Conservation (phyloP, 2,329 filamentous ascomycete genomes). For the Coleophoma crateriformis region DNA sequence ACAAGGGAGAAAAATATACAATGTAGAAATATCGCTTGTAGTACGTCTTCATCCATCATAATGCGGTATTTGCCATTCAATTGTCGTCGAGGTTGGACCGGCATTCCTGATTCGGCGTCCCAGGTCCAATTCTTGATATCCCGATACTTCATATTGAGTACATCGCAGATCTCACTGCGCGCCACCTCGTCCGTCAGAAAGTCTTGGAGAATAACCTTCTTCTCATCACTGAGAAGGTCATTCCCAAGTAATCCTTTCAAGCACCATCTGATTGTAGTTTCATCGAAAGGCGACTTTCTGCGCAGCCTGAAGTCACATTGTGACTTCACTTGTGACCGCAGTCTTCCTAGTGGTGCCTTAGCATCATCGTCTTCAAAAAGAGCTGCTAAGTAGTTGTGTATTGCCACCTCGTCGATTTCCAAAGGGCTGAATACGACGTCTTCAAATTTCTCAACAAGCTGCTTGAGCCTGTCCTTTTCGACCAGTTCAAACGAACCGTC, state of each 20-base stretch:
- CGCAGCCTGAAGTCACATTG: neutral
- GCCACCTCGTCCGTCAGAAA: slow-evolving; percentile 40
- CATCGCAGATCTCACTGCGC: slow-evolving; percentile 45
- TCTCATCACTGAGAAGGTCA: slow-evolving; percentile 44
- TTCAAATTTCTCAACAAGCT: slow-evolving; percentile 52
- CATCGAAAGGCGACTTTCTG: slow-evolving; percentile 26
- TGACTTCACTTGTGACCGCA: slow-evolving; percentile 30
- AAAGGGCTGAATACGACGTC: slow-evolving; percentile 41
- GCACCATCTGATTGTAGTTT: slow-evolving; percentile 32
- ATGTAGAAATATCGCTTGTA: slow-evolving; percentile 46
- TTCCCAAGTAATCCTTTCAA: slow-evolving; percentile 40
- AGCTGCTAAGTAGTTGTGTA: slow-evolving; percentile 41
- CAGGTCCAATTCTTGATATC: slow-evolving; percentile 45
- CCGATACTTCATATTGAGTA: slow-evolving; percentile 47
- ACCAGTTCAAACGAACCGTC: slow-evolving; percentile 35
- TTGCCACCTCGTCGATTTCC: slow-evolving; percentile 35
- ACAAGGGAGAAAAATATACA: slow-evolving; percentile 13
- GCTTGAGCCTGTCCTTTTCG: slow-evolving; percentile 33
- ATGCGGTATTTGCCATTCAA: slow-evolving; percentile 52
- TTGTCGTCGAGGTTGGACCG: slow-evolving; percentile 43
- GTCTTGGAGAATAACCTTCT: slow-evolving; percentile 39
- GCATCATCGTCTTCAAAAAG: slow-evolving; percentile 38
- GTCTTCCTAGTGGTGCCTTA: slow-evolving; percentile 31
- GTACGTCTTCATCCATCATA: slow-evolving; percentile 51
- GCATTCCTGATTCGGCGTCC: slow-evolving; percentile 30